Conservation (phyloP, 1,284 basidiomycete genomes). For the Papiliotrema nemorosa region DNA sequence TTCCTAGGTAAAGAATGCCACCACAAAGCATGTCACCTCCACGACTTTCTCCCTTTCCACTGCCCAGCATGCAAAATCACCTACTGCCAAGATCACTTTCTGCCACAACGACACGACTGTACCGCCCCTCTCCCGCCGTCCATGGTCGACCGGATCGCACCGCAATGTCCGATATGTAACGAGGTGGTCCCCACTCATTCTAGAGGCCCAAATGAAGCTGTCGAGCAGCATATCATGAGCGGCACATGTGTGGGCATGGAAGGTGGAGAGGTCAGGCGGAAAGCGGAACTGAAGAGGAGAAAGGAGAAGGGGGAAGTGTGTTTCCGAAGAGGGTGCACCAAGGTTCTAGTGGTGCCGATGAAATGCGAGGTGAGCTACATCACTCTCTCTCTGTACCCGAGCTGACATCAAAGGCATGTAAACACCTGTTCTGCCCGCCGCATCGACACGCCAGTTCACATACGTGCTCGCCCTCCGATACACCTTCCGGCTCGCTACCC, state of each 20-base stretch:
- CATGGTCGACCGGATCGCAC: slow-evolving; percentile 47
- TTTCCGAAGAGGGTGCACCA: slow-evolving; percentile 41
- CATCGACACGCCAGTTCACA: slow-evolving; percentile 37
- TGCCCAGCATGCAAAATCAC: slow-evolving; percentile 47
- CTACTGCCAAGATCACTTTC: slow-evolving; percentile 48
- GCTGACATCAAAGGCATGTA: slow-evolving; percentile 23
- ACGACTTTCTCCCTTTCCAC: slow-evolving; percentile 49
- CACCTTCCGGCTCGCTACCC: slow-evolving; percentile 9
- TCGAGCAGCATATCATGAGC: slow-evolving; percentile 42
- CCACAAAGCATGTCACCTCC: slow-evolving; percentile 44
- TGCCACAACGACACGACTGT: slow-evolving; percentile 42
- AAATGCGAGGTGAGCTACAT: slow-evolving; percentile 38
- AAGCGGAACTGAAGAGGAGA: slow-evolving; percentile 33
- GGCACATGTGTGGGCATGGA: slow-evolving; percentile 40
- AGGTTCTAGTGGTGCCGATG: slow-evolving; percentile 45
- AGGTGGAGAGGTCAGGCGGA: slow-evolving; percentile 41
- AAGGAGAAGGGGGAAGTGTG: slow-evolving; percentile 46
- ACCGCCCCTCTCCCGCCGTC: slow-evolving; percentile 41
- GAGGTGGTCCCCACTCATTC: slow-evolving; percentile 34
- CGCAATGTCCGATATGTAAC: slow-evolving; percentile 46
- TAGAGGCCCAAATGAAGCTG: slow-evolving; percentile 41
- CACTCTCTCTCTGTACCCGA: background rate
- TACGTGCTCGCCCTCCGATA: slow-evolving; percentile 25
- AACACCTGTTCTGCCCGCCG: slow-evolving; percentile 38
- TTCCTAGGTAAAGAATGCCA: slow-evolving; percentile 47